Percentiles rank a stretch among this genome's conserved stretches.
These are phyloP conservation scores for Penicillium soppii DNA, from an alignment of 495 filamentous ascomycete genomes.

Conservation along the genomic window DNA sequence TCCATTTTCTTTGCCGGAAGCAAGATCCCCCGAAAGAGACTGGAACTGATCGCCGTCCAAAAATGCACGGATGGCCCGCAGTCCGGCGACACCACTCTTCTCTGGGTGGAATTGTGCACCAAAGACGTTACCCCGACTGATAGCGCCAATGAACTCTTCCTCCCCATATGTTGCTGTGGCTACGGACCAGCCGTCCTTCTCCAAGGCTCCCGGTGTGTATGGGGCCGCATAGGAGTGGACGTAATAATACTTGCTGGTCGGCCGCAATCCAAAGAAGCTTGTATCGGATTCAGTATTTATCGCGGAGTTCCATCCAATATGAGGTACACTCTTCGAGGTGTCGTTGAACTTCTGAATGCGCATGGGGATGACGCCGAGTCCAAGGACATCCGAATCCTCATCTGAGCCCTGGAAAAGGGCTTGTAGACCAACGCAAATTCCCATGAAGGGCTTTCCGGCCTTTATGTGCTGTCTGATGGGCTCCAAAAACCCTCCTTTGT, in stretches of 20 bases:
- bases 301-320: conserved; percentile 98
- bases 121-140: conserved; percentile 79
- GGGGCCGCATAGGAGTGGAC: conserved; percentile 91
- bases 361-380: conserved; percentile 72
- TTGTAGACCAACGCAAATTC: conserved; percentile 93
- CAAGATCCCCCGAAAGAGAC: conserved; percentile 31
- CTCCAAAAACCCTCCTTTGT: conserved; percentile 73
- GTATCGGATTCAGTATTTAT: conserved; percentile 49
- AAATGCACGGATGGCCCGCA: conserved; percentile 82
- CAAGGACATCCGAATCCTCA: conserved; percentile 67
- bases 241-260: conserved; percentile 94
- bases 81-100: conserved; percentile 87
- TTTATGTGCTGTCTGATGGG: conserved; percentile 78
- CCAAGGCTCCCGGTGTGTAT: conserved; percentile 67
- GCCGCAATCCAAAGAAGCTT: conserved; percentile 71
- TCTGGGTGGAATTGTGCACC: conserved; percentile 98
- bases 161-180: conserved; percentile 84
- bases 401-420: conserved; percentile 82
- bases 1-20: conserved; percentile 51
- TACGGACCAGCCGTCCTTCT: conserved; percentile 80
- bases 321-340: conserved; percentile 80
- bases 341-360: conserved; percentile 75
- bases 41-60: conserved; percentile 61
- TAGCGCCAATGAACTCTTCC: conserved; percentile 88
- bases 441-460: conserved; percentile 93